Base-by-base conservation (phyloP, 2,329 filamentous ascomycete genomes). In the Daldinia sp. region DNA sequence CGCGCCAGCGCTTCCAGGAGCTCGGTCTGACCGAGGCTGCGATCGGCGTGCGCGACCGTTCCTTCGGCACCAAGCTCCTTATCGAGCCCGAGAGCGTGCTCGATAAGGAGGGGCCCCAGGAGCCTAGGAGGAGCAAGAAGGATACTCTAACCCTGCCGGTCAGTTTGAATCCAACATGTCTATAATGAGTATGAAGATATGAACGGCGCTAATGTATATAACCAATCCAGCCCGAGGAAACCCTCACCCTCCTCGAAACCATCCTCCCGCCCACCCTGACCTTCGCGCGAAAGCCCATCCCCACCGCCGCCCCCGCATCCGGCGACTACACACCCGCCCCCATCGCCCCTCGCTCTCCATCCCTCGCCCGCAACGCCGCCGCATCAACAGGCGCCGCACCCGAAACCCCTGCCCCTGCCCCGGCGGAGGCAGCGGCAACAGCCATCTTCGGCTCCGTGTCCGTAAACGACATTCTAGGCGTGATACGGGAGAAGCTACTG, bases 401-500 rank as follows among this genome's bases (percentile, higher is more conserved):
- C 7, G 3, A n/a, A 43, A 11, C 13, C 19, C 4, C 41, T 2
- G 29, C 52, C n/a, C 58, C 70, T 23, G 50, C 57, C 15, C 15
- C 63, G 27, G 27, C 69, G 23, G 52, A 64, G 23, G 52, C 68
- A 2, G 66, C 55, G 3, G 23, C 60, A 9, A 47, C 63, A 23
- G 57, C 76, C 61, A 81, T 82, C 60, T 81, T 77, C 67, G 80
- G 80, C 37, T 81, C 80, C 50, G 80, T 81, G 5, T 77, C 79
- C 21, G 65, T 71, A 45, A 64, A 51, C 52, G 78, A 81, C 68
- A 71, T 82, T 35, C 70, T 77, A 1, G 67, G 68, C 21, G 48
- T 68, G 21, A 69, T 81, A 68, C 76, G 75, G 54, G 73, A 75
- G 53, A 61, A 61, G n/a, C 69, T 81, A 48, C 66, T 72, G n/a